These are phyloP conservation scores for Stagonosporopsis tanaceti DNA, from an alignment of 2,329 filamentous ascomycete species.

Conservation along the genomic window DNA sequence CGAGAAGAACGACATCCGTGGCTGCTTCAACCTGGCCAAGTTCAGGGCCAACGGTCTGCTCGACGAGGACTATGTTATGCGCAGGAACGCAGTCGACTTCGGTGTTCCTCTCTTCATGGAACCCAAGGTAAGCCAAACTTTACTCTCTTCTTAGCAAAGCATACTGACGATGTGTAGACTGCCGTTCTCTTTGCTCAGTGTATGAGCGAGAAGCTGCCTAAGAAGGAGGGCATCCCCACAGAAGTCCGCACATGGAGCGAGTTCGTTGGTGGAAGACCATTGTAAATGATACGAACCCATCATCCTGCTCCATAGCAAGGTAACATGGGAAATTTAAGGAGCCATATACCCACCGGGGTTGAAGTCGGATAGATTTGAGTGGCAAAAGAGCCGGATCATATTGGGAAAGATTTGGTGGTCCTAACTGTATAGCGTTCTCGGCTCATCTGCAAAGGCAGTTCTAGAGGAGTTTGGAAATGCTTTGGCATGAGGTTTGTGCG, in stretches of 20 bases:
- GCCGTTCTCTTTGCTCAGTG: conserved; percentile 95
- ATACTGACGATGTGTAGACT: conserved; percentile 66
- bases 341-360: conserved; percentile 18
- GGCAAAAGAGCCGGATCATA: neutral
- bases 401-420: conserved; percentile 5
- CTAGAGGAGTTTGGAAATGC: conserved; percentile 13
- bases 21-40: conserved; percentile 93
- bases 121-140: conserved; percentile 76
- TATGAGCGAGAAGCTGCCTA: conserved; percentile 95
- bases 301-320: conserved; percentile 9
- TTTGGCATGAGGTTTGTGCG: conserved; percentile 8
- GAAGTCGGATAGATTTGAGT: conserved; percentile 8
- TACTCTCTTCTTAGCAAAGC: neutral
- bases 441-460: conserved; percentile 9
- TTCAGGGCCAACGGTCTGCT: conserved; percentile 81
- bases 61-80: conserved; percentile 98
- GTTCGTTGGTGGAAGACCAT: conserved; percentile 72
- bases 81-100: conserved; percentile 97
- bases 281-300: conserved; percentile 28
- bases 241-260: conserved; percentile 96
- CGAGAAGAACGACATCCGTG: conserved; percentile 93
- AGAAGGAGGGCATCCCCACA: conserved; percentile 83
- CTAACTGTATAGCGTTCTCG: conserved; percentile 15
- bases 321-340: conserved; percentile 3
- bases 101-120: conserved; percentile 98